Evolutionary conservation across 257 asterid species (phyloP).

Genomic region (Nicotiana benthamiana): DNA sequence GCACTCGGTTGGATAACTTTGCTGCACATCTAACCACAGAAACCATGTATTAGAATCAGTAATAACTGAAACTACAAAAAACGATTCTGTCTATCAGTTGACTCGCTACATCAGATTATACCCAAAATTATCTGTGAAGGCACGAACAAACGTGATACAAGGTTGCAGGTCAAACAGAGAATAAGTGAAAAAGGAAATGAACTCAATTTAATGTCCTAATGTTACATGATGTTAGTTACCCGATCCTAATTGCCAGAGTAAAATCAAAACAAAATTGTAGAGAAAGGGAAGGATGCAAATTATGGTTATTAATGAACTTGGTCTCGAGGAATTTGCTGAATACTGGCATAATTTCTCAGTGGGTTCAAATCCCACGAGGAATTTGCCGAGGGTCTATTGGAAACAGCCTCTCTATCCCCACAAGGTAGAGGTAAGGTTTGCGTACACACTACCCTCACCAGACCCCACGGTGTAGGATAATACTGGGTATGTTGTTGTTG

Average conservation of each 20-base stretch:
- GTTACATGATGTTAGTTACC: background rate
- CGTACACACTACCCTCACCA: no score
- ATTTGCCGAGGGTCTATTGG: no score
- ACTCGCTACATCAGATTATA: background rate
- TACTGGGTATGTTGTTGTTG: no score
- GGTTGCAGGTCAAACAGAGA: background rate
- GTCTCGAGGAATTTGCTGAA: background rate
- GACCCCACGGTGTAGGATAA: no score
- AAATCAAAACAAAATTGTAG: background rate
- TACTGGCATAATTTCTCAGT: background rate
- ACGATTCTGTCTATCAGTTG: background rate
- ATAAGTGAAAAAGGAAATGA: background rate
- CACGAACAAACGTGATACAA: background rate
- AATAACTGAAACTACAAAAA: background rate
- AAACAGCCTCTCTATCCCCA: no score
- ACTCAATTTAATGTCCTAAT: background rate
- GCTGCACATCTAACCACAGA: slow-evolving; percentile 78
- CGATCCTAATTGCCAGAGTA: background rate
- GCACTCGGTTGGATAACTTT: slow-evolving; percentile 92
- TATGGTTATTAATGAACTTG: background rate
- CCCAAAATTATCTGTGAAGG: background rate
- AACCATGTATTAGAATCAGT: background rate
- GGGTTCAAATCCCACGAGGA: no score
- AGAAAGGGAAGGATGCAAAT: background rate
- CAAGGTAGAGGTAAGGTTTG: no score